Percentiles rank a stretch among this genome's conserved stretches.
Conservation (phyloP, 257 asterid species). For the Solanum sejunctum region DNA sequence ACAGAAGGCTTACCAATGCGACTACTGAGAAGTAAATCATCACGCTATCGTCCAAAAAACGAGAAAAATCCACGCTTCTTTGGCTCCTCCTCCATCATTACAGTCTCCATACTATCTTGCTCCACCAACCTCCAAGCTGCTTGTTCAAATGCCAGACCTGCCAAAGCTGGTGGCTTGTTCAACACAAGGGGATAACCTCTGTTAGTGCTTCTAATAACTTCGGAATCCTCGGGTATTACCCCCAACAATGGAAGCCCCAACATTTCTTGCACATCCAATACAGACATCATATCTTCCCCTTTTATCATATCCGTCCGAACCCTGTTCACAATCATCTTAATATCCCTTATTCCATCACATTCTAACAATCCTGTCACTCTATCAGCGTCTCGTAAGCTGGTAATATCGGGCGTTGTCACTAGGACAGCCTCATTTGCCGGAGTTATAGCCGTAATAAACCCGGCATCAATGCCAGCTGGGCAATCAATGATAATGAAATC, state of each 20-base stretch:
- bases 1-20: neutral
- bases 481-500: conserved; percentile 84
- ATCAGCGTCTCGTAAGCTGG: conserved; percentile 85
- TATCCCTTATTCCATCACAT: conserved; percentile 91
- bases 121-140: conserved; percentile 98
- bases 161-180: conserved; percentile 90
- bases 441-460: conserved; percentile 88
- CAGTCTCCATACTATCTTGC: conserved; percentile 97
- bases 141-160: conserved; percentile 93
- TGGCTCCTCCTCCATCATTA: conserved; percentile 91
- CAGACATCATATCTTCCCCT: conserved; percentile 99
- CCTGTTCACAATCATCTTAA: conserved; percentile 92
- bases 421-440: conserved; percentile 94
- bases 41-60: conserved; percentile 59
- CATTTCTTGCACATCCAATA: conserved; percentile 91
- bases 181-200: conserved; percentile 82
- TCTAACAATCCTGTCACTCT: conserved; percentile 85
- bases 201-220: conserved; percentile 89
- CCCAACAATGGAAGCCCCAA: conserved; percentile 84
- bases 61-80: conserved; percentile 92
- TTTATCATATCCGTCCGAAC: conserved; percentile 91
- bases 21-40: neutral
- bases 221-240: conserved; percentile 83
- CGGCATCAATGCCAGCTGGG: conserved; percentile 95
- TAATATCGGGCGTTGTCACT: conserved; percentile 90